Base-by-base conservation (phyloP, 192 early-diverging fungal genomes). In the Funneliformis mosseae region DNA sequence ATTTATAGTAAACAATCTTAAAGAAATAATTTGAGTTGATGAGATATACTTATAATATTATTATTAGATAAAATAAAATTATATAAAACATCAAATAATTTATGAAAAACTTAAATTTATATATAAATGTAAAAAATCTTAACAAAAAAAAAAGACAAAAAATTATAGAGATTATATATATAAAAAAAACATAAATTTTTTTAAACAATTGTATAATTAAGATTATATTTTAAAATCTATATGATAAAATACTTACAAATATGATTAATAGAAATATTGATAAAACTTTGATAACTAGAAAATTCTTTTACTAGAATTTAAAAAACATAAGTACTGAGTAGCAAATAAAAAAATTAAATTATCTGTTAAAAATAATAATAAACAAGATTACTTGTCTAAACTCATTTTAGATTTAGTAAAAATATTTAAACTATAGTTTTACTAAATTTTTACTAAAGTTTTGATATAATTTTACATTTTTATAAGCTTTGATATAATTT, bases 191-290 rank as follows among this genome's bases (percentile, higher is more conserved):
- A 64, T 8, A 64, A 72, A 72, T 72, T 72, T 72, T 18, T 72
- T 72, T 33, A n/a, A 72, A 72, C 23, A 48, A 23, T 72, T 72
- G 5, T 72, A 72, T 72, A 41, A 4, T 27, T 72, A 72, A 3
- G 23, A 72, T 72, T 72, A 87, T 76, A 6, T 74, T 0, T 76
- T 10, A 55, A 50, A 55, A 50, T 61, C 33, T 76, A 25, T 5
- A 76, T 55, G 25, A 55, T 61, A 62, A 76, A 62, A 8, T 76
- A 38, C 1, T 33, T 41, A 18, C 48, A 61, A 71, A 71, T 43
- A 4, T 71, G 21, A 71, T 71, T 21, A 16, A 71, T 42, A 38
- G 42, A 8, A 42, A 16, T 62, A 62, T 76, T 62, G 27, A 76
- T 61, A 18, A 76, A 76, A 10, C 71, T 76, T 61, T 76, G 28